phyloP scores from a whole-genome alignment of 805 yeast genomes.

The Sugiyamaella valdiviana region DNA sequence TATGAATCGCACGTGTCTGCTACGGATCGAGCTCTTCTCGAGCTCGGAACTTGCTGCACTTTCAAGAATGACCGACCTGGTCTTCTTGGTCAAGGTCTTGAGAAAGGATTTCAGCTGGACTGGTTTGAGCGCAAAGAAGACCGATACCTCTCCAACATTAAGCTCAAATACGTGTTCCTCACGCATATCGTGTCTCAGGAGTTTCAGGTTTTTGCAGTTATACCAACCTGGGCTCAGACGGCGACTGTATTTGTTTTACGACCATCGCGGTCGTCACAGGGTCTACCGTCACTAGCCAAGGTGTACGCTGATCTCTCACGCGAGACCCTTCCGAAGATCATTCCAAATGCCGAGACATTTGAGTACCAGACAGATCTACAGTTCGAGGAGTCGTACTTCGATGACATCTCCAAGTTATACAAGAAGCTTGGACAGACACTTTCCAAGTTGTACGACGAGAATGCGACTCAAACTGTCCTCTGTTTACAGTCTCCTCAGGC shows the following conservation, averaged over 20 bases:
- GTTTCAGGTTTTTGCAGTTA: constrained; percentile 65
- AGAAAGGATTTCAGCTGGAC: constrained; percentile 69
- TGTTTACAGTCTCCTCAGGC: constrained; percentile 68
- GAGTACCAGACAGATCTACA: constrained; percentile 46
- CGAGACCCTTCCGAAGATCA: constrained; percentile 20
- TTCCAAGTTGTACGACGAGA: constrained; percentile 54
- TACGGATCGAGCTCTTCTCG: constrained; percentile 68
- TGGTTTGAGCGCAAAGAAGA: constrained; percentile 37
- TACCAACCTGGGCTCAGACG: constrained; percentile 53
- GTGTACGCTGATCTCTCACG: constrained; percentile 37
- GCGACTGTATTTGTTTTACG: constrained; percentile 55
- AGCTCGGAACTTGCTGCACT: constrained; percentile 65
- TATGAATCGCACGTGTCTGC: constrained; percentile 70
- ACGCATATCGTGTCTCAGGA: constrained; percentile 67
- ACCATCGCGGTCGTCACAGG: constrained; percentile 64
- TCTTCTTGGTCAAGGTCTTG: constrained; percentile 76
- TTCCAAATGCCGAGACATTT: neutral
- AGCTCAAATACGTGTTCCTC: constrained; percentile 55
- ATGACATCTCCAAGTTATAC: constrained; percentile 49
- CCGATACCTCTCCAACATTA: constrained; percentile 49
- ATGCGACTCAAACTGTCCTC: constrained; percentile 57
- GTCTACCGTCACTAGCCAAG: constrained; percentile 48
- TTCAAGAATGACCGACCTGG: constrained; percentile 73
- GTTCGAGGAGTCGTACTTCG: constrained; percentile 51
- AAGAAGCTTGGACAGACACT: constrained; percentile 51